These are phyloP conservation scores for Rhizophora mangle DNA, from an alignment of 345 rosid species.

Conservation along the genomic window DNA sequence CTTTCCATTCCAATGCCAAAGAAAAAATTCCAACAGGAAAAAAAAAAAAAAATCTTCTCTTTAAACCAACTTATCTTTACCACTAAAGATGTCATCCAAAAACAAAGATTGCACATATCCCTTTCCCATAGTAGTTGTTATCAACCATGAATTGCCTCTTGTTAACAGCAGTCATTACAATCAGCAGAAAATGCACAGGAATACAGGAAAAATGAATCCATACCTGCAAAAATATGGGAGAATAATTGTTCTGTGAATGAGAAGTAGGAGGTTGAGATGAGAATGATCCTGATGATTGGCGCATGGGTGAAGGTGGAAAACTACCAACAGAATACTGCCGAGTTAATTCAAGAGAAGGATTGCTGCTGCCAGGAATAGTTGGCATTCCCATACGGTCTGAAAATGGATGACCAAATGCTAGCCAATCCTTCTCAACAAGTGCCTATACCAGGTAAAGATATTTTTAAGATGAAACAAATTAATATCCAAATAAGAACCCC, in stretches of 20 bases:
- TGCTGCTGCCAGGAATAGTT: slow-evolving; percentile 52
- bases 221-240: slow-evolving; percentile 98
- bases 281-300: slow-evolving; percentile 61
- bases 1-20: too few relatives aligned
- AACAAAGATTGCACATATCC: too few relatives aligned
- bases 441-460: slow-evolving; percentile 48
- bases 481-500: background rate
- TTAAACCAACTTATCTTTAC: too few relatives aligned
- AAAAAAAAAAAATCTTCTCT: too few relatives aligned
- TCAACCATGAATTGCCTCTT: background rate
- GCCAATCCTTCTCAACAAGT: slow-evolving; percentile 96
- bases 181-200: background rate
- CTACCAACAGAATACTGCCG: slow-evolving; percentile 78
- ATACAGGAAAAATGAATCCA: background rate
- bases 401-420: slow-evolving; percentile 98
- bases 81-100: too few relatives aligned
- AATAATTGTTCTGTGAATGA: slow-evolving; percentile 72
- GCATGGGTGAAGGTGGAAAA: slow-evolving; percentile 63
- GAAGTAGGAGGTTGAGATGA: slow-evolving; percentile 67
- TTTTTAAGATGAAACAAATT: background rate
- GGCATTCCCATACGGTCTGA: slow-evolving; percentile 96
- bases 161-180: background rate
- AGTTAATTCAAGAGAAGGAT: slow-evolving; percentile 49
- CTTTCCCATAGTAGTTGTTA: too few relatives aligned
- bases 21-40: too few relatives aligned